phyloP scores from a whole-genome alignment of 148 eudicot genomes.

The Fagopyrum homotropicum region DNA sequence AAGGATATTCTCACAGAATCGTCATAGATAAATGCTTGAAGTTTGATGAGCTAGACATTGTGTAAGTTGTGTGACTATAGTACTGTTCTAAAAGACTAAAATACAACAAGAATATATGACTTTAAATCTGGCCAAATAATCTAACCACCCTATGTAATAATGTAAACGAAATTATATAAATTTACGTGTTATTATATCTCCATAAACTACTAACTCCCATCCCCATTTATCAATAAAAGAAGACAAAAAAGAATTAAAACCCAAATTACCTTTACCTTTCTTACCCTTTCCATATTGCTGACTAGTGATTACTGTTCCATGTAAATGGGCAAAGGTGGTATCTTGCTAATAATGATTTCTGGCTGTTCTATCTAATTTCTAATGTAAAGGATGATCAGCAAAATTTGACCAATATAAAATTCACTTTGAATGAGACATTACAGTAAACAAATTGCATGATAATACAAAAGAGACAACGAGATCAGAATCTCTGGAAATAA shows the following conservation, averaged over 20 bases:
- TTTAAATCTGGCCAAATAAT: neutral
- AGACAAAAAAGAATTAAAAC: neutral
- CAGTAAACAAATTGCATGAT: neutral
- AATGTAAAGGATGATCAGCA: neutral
- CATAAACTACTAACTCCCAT: too few species aligned
- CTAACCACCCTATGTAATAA: neutral
- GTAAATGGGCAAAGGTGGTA: neutral
- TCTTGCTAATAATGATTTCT: neutral
- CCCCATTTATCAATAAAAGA: too few species aligned
- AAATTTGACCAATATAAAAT: neutral
- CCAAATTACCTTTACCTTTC: neutral
- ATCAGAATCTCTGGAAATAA: neutral
- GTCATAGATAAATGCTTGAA: neutral
- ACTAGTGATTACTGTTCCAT: neutral
- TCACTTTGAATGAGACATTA: neutral
- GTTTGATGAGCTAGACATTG: neutral
- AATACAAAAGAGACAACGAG: constrained; percentile 3
- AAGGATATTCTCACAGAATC: neutral
- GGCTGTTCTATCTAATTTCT: neutral
- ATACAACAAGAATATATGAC: neutral
- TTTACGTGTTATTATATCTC: too few species aligned
- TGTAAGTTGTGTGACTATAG: neutral
- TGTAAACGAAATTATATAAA: neutral
- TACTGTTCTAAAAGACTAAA: neutral
- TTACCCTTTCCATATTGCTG: neutral